Evolutionary conservation across 2,329 filamentous ascomycete species (phyloP).

Genomic region (Sphaerulina vaccinii): DNA sequence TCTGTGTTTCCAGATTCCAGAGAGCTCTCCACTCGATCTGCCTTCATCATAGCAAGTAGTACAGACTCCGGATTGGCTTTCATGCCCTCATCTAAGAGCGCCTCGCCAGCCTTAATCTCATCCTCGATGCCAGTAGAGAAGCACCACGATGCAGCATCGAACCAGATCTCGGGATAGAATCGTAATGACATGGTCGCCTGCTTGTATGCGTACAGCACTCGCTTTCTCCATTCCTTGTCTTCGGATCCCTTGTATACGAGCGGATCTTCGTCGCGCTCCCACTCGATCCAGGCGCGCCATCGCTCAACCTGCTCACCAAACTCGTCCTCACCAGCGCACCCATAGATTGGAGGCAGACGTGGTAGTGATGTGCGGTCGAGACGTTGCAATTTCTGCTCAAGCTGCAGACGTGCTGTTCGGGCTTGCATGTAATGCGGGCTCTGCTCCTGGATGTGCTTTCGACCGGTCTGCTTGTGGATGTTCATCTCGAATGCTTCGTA

Average conservation of each 20-base stretch:
- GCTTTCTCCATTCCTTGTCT: constrained; percentile 72
- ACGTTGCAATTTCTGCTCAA: constrained; percentile 83
- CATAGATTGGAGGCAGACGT: constrained; percentile 74
- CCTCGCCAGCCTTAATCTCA: constrained; percentile 59
- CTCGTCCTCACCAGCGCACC: constrained; percentile 83
- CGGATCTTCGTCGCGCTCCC: constrained; percentile 85
- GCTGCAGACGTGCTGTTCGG: constrained; percentile 79
- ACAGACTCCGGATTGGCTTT: constrained; percentile 91
- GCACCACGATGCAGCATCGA: constrained; percentile 90
- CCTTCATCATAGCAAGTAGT: constrained; percentile 82
- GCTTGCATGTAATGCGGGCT: constrained; percentile 96
- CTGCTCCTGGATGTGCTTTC: constrained; percentile 90
- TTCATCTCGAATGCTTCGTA: constrained; percentile 96
- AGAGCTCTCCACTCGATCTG: constrained; percentile 79
- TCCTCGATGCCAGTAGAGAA: constrained; percentile 71
- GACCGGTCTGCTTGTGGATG: constrained; percentile 87
- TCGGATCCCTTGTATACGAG: constrained; percentile 79
- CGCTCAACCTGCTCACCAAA: constrained; percentile 79
- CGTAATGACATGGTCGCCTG: constrained; percentile 89
- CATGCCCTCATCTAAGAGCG: constrained; percentile 79
- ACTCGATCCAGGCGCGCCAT: constrained; percentile 92
- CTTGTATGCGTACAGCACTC: constrained; percentile 87
- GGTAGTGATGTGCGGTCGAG: constrained; percentile 77
- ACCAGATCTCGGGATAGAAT: constrained; percentile 96
- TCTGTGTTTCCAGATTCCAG: constrained; percentile 67